Conservation (phyloP, 2,329 filamentous ascomycete species). For the Cytospora leucostoma region DNA sequence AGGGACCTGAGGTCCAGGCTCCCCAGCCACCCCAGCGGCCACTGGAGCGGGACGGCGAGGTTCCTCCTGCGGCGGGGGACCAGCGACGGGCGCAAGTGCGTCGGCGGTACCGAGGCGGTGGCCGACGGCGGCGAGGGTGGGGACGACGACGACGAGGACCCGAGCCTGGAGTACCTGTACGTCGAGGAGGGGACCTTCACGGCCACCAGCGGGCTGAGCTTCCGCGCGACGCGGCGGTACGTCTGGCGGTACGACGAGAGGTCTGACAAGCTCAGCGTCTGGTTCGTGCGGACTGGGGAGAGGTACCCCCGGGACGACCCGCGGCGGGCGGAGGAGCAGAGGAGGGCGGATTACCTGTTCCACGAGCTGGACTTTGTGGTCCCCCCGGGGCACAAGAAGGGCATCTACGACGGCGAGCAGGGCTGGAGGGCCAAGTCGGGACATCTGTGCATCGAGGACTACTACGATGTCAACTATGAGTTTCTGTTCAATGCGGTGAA, state of each 20-base stretch:
- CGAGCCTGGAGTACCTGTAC: slow-evolving; percentile 65
- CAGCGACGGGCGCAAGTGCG: slow-evolving; percentile 47
- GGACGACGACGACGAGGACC: slow-evolving; percentile 34
- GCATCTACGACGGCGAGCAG: slow-evolving; percentile 36
- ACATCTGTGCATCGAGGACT: slow-evolving; percentile 71
- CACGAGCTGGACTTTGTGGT: slow-evolving; percentile 67
- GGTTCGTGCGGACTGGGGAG: slow-evolving; percentile 71
- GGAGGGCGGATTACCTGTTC: slow-evolving; percentile 71
- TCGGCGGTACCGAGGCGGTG: too few species aligned
- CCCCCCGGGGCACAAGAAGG: slow-evolving; percentile 33
- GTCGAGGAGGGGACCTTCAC: slow-evolving; percentile 67
- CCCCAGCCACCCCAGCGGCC: slow-evolving; percentile 62
- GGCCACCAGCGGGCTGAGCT: slow-evolving; percentile 56
- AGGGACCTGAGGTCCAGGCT: slow-evolving; percentile 57
- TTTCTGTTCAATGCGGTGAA: slow-evolving; percentile 64
- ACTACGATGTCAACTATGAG: slow-evolving; percentile 69
- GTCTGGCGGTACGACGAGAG: slow-evolving; percentile 69
- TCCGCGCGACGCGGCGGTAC: slow-evolving; percentile 66
- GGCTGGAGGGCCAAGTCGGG: slow-evolving; percentile 66
- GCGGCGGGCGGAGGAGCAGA: slow-evolving; percentile 69
- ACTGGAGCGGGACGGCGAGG: slow-evolving; percentile 63
- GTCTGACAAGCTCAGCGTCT: slow-evolving; percentile 65
- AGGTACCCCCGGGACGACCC: slow-evolving; percentile 66
- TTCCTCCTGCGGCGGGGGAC: slow-evolving; percentile 67
- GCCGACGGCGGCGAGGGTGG: slow-evolving; percentile 14